phyloP scores from a whole-genome alignment of 1,139 yeast genomes.

The Pneumocystis sp. region DNA sequence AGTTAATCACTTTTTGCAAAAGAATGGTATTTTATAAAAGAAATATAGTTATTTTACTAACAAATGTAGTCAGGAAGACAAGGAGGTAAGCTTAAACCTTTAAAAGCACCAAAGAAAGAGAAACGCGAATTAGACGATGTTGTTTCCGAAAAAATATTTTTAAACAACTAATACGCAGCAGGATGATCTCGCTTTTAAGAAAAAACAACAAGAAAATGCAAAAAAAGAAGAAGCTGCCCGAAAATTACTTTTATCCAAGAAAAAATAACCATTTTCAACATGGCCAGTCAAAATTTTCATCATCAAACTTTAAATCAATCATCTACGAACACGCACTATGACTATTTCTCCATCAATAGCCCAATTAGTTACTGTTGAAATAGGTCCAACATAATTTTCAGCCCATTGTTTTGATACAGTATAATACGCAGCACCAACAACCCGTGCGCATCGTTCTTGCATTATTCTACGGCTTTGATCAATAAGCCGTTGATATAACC shows the following conservation, averaged over 20 bases:
- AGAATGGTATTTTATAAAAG: background rate
- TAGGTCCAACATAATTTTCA: background rate
- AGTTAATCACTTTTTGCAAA: background rate
- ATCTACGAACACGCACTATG: background rate
- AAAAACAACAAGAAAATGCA: conserved; percentile 11
- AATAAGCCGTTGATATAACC: background rate
- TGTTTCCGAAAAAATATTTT: background rate
- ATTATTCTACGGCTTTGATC: background rate
- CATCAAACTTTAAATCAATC: background rate
- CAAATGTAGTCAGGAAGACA: conserved; percentile 8
- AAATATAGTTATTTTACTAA: background rate
- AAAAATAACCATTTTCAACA: background rate
- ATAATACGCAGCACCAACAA: background rate
- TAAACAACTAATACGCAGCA: background rate
- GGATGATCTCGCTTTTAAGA: conserved; percentile 10
- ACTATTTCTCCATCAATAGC: background rate
- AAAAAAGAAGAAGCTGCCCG: conserved; percentile 10
- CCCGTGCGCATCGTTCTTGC: background rate
- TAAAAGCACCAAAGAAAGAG: conserved; percentile 9
- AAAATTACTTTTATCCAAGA: conserved; percentile 3
- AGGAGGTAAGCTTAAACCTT: conserved; percentile 11
- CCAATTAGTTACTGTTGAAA: background rate
- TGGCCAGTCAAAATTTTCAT: background rate
- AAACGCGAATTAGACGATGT: conserved; percentile 6
- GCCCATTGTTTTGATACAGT: background rate